phyloP scores from a whole-genome alignment of 2,329 filamentous ascomycete genomes.

The Uncinocarpus reesii region DNA sequence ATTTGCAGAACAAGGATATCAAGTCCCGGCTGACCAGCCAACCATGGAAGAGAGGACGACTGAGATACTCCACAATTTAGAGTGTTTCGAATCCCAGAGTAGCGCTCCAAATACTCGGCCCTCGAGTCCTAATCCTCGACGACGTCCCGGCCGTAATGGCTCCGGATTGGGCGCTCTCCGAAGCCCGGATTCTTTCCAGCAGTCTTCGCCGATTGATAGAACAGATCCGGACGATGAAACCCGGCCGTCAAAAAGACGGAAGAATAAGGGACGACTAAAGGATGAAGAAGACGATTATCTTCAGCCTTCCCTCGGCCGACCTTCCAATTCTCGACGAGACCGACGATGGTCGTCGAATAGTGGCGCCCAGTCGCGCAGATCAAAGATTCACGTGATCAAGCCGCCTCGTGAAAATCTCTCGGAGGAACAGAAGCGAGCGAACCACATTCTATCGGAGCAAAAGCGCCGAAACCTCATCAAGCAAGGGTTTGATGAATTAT shows the following conservation, averaged over 20 bases:
- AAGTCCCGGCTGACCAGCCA: slow-evolving; percentile 47
- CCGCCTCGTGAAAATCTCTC: slow-evolving; percentile 51
- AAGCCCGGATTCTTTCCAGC: background rate
- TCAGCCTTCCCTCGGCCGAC: background rate
- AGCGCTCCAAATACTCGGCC: slow-evolving; percentile 52
- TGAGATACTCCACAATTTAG: slow-evolving; percentile 47
- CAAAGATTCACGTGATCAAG: slow-evolving; percentile 23
- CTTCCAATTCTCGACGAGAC: slow-evolving; percentile 7
- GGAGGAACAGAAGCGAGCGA: slow-evolving; percentile 71
- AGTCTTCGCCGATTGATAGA: slow-evolving; percentile 3
- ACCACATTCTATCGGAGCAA: slow-evolving; percentile 80
- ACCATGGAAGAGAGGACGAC: slow-evolving; percentile 49
- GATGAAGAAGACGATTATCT: slow-evolving; percentile 32
- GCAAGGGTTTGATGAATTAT: slow-evolving; percentile 71
- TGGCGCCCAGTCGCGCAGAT: slow-evolving; percentile 27
- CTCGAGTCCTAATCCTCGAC: slow-evolving; percentile 42
- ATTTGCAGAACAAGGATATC: slow-evolving; percentile 53
- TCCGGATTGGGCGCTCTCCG: slow-evolving; percentile 6
- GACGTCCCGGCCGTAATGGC: slow-evolving; percentile 3
- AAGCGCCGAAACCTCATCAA: slow-evolving; percentile 74
- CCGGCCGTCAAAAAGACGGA: slow-evolving; percentile 41
- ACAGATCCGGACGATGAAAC: slow-evolving; percentile 30
- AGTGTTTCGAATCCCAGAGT: slow-evolving; percentile 46
- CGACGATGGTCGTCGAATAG: slow-evolving; percentile 14
- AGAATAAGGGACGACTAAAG: slow-evolving; percentile 43